A percentile compares a stretch with the other conserved stretches of the same genome.
Evolutionary conservation across 306 rosid species (phyloP).

Genomic region (Crataegus laevigata): DNA sequence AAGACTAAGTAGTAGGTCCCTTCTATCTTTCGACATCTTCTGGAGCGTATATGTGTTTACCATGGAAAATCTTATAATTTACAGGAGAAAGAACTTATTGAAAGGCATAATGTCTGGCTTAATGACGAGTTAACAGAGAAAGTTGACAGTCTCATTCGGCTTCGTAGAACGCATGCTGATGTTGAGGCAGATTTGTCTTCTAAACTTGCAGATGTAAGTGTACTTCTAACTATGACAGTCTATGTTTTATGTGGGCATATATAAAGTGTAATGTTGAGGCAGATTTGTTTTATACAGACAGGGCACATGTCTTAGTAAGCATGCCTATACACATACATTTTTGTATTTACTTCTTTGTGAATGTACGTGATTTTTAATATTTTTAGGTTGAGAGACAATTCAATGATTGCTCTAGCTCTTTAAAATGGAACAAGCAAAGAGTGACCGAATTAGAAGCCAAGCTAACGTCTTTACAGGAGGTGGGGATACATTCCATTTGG

Average conservation of each 20-base stretch:
- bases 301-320: neutral
- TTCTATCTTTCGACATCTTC: neutral
- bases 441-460: conserved; percentile 61
- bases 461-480: conserved; percentile 70
- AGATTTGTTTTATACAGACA: neutral
- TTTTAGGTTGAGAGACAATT: conserved; percentile 65
- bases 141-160: conserved; percentile 51
- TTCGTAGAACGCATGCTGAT: conserved; percentile 59
- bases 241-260: neutral
- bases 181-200: conserved; percentile 65
- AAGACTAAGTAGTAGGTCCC: neutral
- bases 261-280: neutral
- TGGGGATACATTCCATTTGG: conserved; percentile 19
- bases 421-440: conserved; percentile 81
- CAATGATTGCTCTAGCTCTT: conserved; percentile 63
- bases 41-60: neutral
- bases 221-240: neutral
- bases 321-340: neutral
- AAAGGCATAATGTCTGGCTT: conserved; percentile 82
- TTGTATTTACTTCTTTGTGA: neutral
- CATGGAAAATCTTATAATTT: conserved; percentile 10
- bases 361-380: conserved; percentile 5
- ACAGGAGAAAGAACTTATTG: conserved; percentile 90
- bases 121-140: conserved; percentile 71
- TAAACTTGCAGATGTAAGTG: conserved; percentile 64